These are phyloP conservation scores for Coniochaeta ligniaria DNA, from an alignment of 2,329 filamentous ascomycete species.

Conservation along the genomic window DNA sequence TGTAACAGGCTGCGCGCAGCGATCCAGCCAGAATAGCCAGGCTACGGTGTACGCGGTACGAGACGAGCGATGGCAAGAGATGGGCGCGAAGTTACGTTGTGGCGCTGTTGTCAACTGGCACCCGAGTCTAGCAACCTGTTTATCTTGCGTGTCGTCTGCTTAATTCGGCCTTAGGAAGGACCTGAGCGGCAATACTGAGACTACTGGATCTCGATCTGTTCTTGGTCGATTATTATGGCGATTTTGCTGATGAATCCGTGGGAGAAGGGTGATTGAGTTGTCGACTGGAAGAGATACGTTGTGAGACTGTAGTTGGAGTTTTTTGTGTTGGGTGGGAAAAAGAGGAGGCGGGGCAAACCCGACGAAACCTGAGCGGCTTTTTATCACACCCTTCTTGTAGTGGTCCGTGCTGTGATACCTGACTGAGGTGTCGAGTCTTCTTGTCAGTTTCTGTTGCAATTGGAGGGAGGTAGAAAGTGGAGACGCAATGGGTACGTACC, in stretches of 20 bases:
- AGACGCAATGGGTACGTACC: background rate
- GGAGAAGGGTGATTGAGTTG: background rate
- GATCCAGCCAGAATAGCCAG: background rate
- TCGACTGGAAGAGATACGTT: background rate
- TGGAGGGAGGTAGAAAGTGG: too few species aligned
- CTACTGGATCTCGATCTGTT: background rate
- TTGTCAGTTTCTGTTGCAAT: background rate
- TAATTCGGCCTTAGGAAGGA: background rate
- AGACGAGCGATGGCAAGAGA: background rate
- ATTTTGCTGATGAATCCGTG: background rate
- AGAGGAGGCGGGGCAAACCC: background rate
- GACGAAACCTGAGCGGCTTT: background rate
- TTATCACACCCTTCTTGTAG: too few species aligned
- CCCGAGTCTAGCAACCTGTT: background rate
- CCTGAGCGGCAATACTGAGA: constrained; percentile 1
- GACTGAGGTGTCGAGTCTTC: too few species aligned
- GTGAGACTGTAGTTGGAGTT: background rate
- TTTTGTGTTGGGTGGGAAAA: background rate
- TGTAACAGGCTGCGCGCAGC: background rate
- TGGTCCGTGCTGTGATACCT: background rate
- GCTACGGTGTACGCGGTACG: background rate
- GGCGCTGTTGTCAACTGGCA: background rate
- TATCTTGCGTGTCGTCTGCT: background rate
- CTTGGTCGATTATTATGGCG: background rate
- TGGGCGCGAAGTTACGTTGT: background rate